Conservation (phyloP, 2,329 filamentous ascomycete genomes). For the Didymella pomorum region DNA sequence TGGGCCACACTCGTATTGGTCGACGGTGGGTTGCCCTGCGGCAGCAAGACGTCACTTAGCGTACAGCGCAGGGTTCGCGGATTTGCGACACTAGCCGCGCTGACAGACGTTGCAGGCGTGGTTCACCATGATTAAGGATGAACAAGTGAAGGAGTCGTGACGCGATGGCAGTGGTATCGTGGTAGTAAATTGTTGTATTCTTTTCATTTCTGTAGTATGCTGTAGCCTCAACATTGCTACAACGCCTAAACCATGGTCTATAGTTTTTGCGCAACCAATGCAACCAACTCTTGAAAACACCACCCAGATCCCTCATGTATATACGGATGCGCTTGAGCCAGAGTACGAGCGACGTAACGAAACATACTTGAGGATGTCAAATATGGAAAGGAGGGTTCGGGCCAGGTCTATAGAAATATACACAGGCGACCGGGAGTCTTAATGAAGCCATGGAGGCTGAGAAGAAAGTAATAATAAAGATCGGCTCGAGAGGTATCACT, state of each 20-base stretch:
- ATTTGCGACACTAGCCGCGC: conserved; percentile 13
- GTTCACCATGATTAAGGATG: not conserved
- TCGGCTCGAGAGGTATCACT: conserved; percentile 33
- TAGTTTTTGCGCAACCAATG: conserved; percentile 21
- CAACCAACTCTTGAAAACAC: conserved; percentile 19
- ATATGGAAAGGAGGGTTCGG: conserved; percentile 23
- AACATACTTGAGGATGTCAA: conserved; percentile 21
- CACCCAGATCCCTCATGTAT: conserved; percentile 17
- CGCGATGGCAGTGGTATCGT: not conserved
- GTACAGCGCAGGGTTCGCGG: conserved; percentile 1
- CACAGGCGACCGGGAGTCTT: conserved; percentile 46
- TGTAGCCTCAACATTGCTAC: conserved; percentile 15
- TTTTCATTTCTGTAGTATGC: conserved; percentile 7
- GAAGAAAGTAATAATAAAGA: conserved; percentile 33
- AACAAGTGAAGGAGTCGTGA: not conserved
- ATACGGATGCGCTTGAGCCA: conserved; percentile 16
- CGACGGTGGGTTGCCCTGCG: conserved; percentile 3
- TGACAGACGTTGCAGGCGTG: conserved; percentile 5
- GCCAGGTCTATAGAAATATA: conserved; percentile 45
- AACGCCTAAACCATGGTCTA: conserved; percentile 20
- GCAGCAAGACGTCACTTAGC: conserved; percentile 16
- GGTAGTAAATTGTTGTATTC: not conserved
- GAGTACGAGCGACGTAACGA: conserved; percentile 17
- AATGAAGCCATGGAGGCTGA: conserved; percentile 29
- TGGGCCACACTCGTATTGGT: conserved; percentile 12